Percentiles rank a stretch among this genome's conserved stretches.
These are phyloP conservation scores for Davidsoniella neocaledoniae DNA, from an alignment of 2,329 filamentous ascomycete species.

Conservation along the genomic window DNA sequence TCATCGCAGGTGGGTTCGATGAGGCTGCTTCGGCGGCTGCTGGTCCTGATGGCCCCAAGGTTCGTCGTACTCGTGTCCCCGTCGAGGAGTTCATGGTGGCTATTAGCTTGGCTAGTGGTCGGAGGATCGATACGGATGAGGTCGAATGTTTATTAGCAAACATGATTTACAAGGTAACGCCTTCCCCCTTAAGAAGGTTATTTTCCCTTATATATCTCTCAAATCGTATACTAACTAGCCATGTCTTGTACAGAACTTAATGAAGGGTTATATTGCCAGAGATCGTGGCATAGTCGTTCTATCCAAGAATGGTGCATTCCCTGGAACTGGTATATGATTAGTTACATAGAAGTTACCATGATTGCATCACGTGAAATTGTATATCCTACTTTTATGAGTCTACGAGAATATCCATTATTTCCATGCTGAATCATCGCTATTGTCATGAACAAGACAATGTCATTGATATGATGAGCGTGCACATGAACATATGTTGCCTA, in stretches of 20 bases:
- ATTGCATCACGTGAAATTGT: too few relatives aligned
- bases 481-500: too few relatives aligned
- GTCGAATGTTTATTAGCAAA: conserved; percentile 91
- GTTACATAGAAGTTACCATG: background rate
- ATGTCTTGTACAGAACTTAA: conserved; percentile 46
- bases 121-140: conserved; percentile 68
- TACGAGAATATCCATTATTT: too few relatives aligned
- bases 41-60: conserved; percentile 23
- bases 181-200: conserved; percentile 1
- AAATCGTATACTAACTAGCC: background rate
- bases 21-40: conserved; percentile 55
- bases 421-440: too few relatives aligned
- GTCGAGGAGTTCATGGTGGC: conserved; percentile 74
- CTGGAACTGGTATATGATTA: conserved; percentile 56
- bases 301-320: conserved; percentile 85
- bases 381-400: too few relatives aligned
- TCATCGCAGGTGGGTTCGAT: conserved; percentile 67
- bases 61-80: conserved; percentile 61
- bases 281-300: conserved; percentile 81
- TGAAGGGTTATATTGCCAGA: conserved; percentile 96
- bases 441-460: too few relatives aligned
- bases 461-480: too few relatives aligned
- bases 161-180: conserved; percentile 90
- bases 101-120: conserved; percentile 53
- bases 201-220: too few relatives aligned